Percentiles rank a stretch among this genome's conserved stretches.
Conservation (phyloP, 2,329 filamentous ascomycete species). For the Colletotrichum gigasporum region DNA sequence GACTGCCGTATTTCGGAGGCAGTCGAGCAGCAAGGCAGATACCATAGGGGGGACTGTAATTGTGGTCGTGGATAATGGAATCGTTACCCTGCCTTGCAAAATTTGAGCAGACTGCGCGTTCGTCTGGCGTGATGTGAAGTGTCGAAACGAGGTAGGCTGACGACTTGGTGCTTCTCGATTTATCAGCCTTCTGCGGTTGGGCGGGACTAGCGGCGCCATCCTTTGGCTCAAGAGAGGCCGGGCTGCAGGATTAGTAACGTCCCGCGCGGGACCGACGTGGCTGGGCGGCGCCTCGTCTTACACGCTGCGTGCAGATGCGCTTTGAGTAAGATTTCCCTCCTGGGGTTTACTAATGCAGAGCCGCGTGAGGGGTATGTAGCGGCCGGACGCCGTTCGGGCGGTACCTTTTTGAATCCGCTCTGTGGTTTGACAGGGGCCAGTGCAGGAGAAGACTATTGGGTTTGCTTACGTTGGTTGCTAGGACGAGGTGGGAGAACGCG, state of each 20-base stretch:
- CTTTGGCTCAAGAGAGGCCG: too few species aligned
- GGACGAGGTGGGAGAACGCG: too few species aligned
- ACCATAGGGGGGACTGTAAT: conserved; percentile 28
- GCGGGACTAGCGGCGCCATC: not conserved
- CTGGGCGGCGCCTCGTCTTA: too few species aligned
- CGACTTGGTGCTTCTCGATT: not conserved
- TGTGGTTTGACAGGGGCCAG: too few species aligned
- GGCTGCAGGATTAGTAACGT: not conserved
- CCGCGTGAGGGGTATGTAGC: too few species aligned
- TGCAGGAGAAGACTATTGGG: too few species aligned
- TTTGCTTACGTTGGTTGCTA: too few species aligned
- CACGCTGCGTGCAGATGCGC: too few species aligned
- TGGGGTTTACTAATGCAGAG: too few species aligned
- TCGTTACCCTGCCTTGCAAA: not conserved
- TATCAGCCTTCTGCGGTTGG: not conserved
- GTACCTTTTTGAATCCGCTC: too few species aligned
- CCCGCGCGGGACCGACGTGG: not conserved
- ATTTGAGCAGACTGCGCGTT: not conserved
- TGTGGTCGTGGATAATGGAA: conserved; percentile 31
- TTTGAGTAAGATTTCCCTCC: too few species aligned
- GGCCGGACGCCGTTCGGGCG: too few species aligned
- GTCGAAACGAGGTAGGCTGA: not conserved
- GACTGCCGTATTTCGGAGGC: conserved; percentile 4
- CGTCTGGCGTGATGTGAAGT: not conserved
- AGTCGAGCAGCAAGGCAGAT: conserved; percentile 11